phyloP scores from a whole-genome alignment of 768 basidiomycete genomes.

The Serendipita sp. region DNA sequence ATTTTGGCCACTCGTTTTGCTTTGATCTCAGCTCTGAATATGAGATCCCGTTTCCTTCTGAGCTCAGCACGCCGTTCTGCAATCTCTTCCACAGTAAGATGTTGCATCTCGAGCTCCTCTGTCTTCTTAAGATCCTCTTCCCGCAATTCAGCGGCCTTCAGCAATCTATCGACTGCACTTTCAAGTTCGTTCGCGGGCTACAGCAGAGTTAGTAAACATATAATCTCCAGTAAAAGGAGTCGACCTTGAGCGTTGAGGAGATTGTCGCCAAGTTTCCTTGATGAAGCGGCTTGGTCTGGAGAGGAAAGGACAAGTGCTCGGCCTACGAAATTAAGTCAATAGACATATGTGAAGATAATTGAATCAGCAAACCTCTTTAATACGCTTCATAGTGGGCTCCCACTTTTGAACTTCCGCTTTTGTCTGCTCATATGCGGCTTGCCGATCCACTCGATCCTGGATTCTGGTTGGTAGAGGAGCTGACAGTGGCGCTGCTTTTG shows the following conservation, averaged over 20 bases:
- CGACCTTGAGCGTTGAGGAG: conserved; percentile 71
- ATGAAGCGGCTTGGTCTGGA: conserved; percentile 44
- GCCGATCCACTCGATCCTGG: conserved; percentile 80
- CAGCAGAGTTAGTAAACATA: not conserved
- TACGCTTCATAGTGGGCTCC: conserved; percentile 80
- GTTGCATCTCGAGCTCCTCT: conserved; percentile 73
- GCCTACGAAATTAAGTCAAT: conserved; percentile 30
- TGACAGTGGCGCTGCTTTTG: conserved; percentile 45
- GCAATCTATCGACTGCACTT: conserved; percentile 62
- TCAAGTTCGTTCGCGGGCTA: conserved; percentile 79
- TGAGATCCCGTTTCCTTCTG: conserved; percentile 76
- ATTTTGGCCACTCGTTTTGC: conserved; percentile 86
- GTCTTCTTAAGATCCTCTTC: conserved; percentile 65
- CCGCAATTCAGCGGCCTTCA: conserved; percentile 66
- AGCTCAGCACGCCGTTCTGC: conserved; percentile 66
- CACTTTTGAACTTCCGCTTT: conserved; percentile 88
- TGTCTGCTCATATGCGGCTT: conserved; percentile 89
- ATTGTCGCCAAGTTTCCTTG: conserved; percentile 59
- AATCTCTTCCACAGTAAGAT: conserved; percentile 75
- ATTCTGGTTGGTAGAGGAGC: conserved; percentile 76
- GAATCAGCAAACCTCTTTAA: conserved; percentile 49
- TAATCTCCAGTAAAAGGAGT: conserved; percentile 5
- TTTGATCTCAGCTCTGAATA: conserved; percentile 85
- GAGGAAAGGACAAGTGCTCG: conserved; percentile 74
- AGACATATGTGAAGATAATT: conserved; percentile 4